A percentile compares a stretch with the other conserved stretches of the same genome.
Evolutionary conservation across 2,329 filamentous ascomycete genomes (phyloP).

Genomic region (Clonostachys rhizophaga): DNA sequence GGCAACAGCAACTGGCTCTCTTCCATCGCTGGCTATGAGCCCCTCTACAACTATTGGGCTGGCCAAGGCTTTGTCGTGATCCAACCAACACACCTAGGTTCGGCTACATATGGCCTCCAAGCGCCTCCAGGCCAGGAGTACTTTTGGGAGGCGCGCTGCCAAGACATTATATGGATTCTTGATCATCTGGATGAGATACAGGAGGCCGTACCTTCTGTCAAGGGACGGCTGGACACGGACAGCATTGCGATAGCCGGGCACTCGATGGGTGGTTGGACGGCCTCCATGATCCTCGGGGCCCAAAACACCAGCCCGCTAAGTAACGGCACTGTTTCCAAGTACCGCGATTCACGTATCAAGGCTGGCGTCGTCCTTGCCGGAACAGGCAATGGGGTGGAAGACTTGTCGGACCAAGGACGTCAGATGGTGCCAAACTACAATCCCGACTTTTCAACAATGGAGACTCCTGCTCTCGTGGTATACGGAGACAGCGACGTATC

Average conservation of each 20-base stretch:
- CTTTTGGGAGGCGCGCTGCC: slow-evolving; percentile 11
- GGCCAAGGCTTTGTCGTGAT: slow-evolving; percentile 17
- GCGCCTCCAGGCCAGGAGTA: slow-evolving; percentile 4
- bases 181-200: slow-evolving; percentile 14
- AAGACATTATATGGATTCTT: slow-evolving; percentile 13
- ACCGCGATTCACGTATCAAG: slow-evolving; percentile 12
- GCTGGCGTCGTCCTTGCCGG: slow-evolving; percentile 15
- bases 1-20: slow-evolving; percentile 16
- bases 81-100: slow-evolving; percentile 10
- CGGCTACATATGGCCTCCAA: neutral
- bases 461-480: slow-evolving; percentile 9
- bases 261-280: slow-evolving; percentile 12
- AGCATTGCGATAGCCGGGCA: slow-evolving; percentile 15
- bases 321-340: slow-evolving; percentile 5
- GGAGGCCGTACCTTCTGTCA: slow-evolving; percentile 10
- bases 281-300: slow-evolving; percentile 10
- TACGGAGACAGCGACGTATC: slow-evolving; percentile 13
- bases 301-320: slow-evolving; percentile 12
- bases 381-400: slow-evolving; percentile 7
- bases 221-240: slow-evolving; percentile 11
- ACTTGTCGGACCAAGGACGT: slow-evolving; percentile 5
- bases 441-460: slow-evolving; percentile 11
- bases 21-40: slow-evolving; percentile 13
- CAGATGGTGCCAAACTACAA: slow-evolving; percentile 11
- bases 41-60: slow-evolving; percentile 15